Evolutionary conservation across 345 rosid species (phyloP), one percentile per base, ranked within the genome.

Genomic region (Punica granatum): DNA sequence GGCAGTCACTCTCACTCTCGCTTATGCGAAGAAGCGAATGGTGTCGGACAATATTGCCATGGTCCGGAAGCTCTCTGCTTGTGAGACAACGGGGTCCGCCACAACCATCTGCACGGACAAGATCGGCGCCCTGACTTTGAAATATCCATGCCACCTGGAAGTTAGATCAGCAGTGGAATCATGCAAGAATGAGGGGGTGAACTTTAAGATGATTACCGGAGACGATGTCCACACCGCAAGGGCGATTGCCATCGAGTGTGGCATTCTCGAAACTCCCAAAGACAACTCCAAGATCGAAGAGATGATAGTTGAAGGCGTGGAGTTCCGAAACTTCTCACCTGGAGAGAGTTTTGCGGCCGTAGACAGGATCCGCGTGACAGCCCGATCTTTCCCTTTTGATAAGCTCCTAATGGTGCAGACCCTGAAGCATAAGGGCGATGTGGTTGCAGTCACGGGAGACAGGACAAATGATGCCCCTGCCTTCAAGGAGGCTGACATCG

Each of bases 391-490:
- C 1, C 83, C 86, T 2, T 64, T 70, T 18, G 85, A 85, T 75
- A 82, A 85, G 73, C 82, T n/a, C n/a, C n/a, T n/a, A n/a, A n/a
- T n/a, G n/a, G n/a, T n/a, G n/a, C n/a, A n/a, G n/a, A n/a, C n/a
- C 69, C 34, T 83, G 76, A 79, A 70, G 73, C 64, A 68, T 68
- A 75, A 56, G 23, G 76, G 78, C 15, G 75, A 80, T 35, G 84
- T 83, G 11, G 86, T 84, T 16, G 88, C 78, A n/a, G 86, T 82
- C 60, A 79, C 86, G 1, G 84, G 86, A 28, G 86, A 84, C 58
- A 84, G 84, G 31, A 80, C 84, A 14, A 81, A 82, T 63, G 90
- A 86, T 43, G 86, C 88, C 15, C 83, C 81, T 11, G 86, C 86
- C 28, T 69, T 84, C 13, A 66, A 73, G 39, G 76, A 65, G 68